Evolutionary conservation across 768 basidiomycete genomes (phyloP).

Genomic region (Albatrellus ellisii): DNA sequence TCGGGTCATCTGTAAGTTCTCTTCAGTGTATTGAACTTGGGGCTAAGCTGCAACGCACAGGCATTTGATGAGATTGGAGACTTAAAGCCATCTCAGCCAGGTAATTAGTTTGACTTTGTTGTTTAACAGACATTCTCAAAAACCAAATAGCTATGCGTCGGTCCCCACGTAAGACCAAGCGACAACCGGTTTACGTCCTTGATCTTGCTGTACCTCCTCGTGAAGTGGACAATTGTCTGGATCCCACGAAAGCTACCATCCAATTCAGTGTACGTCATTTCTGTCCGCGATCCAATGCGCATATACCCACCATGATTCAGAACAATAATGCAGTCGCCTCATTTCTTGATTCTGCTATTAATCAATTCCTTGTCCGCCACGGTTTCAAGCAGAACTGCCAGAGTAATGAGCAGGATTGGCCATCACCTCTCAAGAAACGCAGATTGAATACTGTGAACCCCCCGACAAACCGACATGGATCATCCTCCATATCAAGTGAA

Average conservation of each 20-base stretch:
- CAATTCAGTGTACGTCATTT: constrained; percentile 49
- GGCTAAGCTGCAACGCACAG: constrained; percentile 22
- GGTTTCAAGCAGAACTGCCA: constrained; percentile 30
- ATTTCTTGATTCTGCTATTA: constrained; percentile 46
- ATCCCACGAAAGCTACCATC: constrained; percentile 61
- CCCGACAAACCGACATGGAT: background rate
- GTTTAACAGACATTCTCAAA: background rate
- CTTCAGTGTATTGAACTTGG: background rate
- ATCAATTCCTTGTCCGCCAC: constrained; percentile 51
- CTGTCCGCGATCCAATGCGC: constrained; percentile 3
- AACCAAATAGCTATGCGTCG: constrained; percentile 36
- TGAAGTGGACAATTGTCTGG: constrained; percentile 65
- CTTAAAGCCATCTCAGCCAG: constrained; percentile 28
- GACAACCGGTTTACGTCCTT: constrained; percentile 74
- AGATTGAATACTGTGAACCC: constrained; percentile 19
- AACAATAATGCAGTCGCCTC: constrained; percentile 39
- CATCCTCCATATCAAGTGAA: background rate
- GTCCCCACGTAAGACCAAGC: constrained; percentile 69
- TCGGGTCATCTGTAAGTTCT: constrained; percentile 49
- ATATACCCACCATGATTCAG: constrained; percentile 22
- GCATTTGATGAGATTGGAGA: constrained; percentile 58
- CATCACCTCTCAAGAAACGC: constrained; percentile 39
- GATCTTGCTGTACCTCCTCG: constrained; percentile 54
- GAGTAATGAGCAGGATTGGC: constrained; percentile 12
- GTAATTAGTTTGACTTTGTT: constrained; percentile 21